phyloP scores from a whole-genome alignment of 306 rosid genomes.

The Casuarina equisetifolia region DNA sequence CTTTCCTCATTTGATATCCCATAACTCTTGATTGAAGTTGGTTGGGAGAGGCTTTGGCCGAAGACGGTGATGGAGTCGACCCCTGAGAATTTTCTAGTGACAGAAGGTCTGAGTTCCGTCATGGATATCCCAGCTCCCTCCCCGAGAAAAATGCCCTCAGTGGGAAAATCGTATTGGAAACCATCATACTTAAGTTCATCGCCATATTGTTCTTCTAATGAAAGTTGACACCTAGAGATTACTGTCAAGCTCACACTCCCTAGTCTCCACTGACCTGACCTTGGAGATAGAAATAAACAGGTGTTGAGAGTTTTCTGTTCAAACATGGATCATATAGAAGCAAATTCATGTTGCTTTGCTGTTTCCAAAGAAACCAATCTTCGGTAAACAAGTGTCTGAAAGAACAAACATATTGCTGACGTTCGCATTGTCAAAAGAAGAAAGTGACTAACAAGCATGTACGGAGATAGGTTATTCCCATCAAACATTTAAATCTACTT shows the following conservation, averaged over 20 bases:
- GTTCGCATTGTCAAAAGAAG: not conserved
- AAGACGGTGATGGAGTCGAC: slow-evolving; percentile 43
- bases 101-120: slow-evolving; percentile 72
- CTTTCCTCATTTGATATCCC: slow-evolving; percentile 61
- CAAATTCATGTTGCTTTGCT: not conserved
- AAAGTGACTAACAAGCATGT: not conserved
- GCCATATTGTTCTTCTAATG: slow-evolving; percentile 36
- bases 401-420: not conserved
- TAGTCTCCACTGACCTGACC: slow-evolving; percentile 92
- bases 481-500: not conserved
- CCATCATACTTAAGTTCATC: slow-evolving; percentile 30
- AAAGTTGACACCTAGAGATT: slow-evolving; percentile 35
- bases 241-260: slow-evolving; percentile 57
- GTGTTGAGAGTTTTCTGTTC: slow-evolving; percentile 28
- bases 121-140: slow-evolving; percentile 65
- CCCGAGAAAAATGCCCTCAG: slow-evolving; percentile 67
- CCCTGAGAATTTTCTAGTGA: slow-evolving; percentile 47
- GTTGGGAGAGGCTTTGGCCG: slow-evolving; percentile 35
- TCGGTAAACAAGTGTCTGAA: slow-evolving; percentile 2
- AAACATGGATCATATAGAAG: slow-evolving; percentile 9
- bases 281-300: slow-evolving; percentile 40
- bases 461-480: not conserved
- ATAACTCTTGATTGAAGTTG: slow-evolving; percentile 19
- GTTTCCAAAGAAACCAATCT: not conserved
- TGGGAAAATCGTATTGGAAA: slow-evolving; percentile 54